Evolutionary conservation across 2,329 filamentous ascomycete species (phyloP).

Genomic region (Neopestalotiopsis sp.): DNA sequence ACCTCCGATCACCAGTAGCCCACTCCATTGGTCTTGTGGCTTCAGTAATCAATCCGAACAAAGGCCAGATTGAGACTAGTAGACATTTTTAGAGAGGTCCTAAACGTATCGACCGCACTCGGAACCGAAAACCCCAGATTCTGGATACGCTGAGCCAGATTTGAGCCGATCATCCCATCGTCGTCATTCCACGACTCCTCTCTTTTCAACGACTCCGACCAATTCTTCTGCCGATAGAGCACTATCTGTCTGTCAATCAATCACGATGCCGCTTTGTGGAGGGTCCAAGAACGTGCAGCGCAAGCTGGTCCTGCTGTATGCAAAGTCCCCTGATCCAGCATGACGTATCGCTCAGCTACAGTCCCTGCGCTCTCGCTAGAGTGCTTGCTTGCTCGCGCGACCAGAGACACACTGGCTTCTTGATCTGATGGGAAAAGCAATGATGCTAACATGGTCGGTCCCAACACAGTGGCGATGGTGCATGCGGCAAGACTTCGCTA

Average conservation of each 20-base stretch:
- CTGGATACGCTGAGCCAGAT: neutral
- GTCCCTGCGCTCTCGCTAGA: slow-evolving; percentile 8
- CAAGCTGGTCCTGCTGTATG: slow-evolving; percentile 92
- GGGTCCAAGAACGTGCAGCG: slow-evolving; percentile 87
- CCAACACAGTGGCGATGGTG: slow-evolving; percentile 82
- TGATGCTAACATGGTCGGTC: neutral
- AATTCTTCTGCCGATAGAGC: too few relatives aligned
- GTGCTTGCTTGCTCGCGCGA: neutral
- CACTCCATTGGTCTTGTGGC: neutral
- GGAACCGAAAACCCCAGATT: slow-evolving; percentile 2
- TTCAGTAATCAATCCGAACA: neutral
- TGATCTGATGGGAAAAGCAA: neutral
- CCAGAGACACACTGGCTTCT: neutral
- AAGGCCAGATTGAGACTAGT: neutral
- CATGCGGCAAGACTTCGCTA: slow-evolving; percentile 94
- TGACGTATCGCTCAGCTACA: slow-evolving; percentile 11
- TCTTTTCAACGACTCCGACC: neutral
- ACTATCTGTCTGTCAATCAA: neutral
- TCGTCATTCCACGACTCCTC: neutral
- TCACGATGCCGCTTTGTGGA: slow-evolving; percentile 62
- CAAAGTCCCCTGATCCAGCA: slow-evolving; percentile 23
- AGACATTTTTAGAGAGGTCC: slow-evolving; percentile 2
- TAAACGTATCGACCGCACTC: neutral
- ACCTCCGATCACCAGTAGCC: slow-evolving; percentile 1
- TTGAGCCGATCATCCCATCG: neutral